These are phyloP conservation scores for Peniophora sp. DNA, from an alignment of 1,284 basidiomycete species.

Conservation along the genomic window DNA sequence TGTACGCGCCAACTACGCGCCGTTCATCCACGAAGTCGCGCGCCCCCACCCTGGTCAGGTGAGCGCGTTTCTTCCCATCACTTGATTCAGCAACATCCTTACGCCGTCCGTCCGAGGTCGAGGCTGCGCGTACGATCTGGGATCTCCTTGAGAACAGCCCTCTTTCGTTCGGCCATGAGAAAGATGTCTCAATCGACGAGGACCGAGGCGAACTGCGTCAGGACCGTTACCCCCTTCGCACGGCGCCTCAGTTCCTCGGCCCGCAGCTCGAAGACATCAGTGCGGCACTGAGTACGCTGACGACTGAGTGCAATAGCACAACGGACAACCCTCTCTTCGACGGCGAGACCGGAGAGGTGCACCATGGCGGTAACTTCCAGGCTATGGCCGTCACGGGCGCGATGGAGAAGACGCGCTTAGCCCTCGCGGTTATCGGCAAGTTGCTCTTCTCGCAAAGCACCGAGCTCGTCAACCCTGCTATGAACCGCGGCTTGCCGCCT, in stretches of 20 bases:
- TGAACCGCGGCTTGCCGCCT: conserved; percentile 80
- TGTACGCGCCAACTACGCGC: conserved; percentile 66
- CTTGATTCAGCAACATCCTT: neutral
- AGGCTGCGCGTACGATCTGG: conserved; percentile 64
- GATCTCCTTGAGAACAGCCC: conserved; percentile 62
- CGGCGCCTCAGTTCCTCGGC: conserved; percentile 79
- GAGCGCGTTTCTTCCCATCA: conserved; percentile 8
- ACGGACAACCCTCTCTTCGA: conserved; percentile 75
- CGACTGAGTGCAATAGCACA: conserved; percentile 80
- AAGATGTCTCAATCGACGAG: conserved; percentile 56
- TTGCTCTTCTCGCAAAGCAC: conserved; percentile 79
- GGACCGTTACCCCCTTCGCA: conserved; percentile 75
- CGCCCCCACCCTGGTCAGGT: conserved; percentile 83
- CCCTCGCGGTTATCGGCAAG: conserved; percentile 77
- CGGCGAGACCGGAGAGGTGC: conserved; percentile 56
- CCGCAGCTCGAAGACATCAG: conserved; percentile 81
- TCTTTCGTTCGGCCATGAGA: conserved; percentile 58
- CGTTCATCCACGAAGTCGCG: conserved; percentile 73
- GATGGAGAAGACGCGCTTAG: conserved; percentile 74
- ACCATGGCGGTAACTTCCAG: conserved; percentile 86
- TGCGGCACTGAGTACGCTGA: conserved; percentile 52
- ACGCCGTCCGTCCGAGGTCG: conserved; percentile 33
- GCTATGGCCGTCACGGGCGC: conserved; percentile 41
- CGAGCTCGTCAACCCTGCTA: conserved; percentile 75
- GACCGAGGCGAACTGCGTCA: conserved; percentile 67